Evolutionary conservation across 176 grass and related monocot genomes (phyloP), one percentile per base, ranked within the genome.

Genomic region (Aegilops longissima): DNA sequence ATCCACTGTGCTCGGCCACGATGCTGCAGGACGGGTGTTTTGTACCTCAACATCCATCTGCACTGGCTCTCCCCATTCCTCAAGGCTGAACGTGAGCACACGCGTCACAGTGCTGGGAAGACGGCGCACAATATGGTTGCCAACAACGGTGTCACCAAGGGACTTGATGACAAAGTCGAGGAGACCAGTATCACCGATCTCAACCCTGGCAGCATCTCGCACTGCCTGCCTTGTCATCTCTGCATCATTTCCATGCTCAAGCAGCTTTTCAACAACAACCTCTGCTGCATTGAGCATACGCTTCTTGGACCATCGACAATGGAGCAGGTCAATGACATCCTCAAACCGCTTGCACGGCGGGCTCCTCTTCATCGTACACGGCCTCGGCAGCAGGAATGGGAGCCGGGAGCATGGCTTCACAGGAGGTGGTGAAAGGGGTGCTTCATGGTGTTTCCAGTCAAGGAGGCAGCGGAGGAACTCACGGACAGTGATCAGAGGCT

Each of bases 111-210:
- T 88, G 9, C 94, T 81, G 20, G 87, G 90, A 5, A 88, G 71
- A 66, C 97, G 94, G 73, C 89, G 90, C 63, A 98, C 92, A 51
- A 93, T 61, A 70, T 91, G 87, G 29, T 72, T 84, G 33, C 86
- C 90, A 65, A 96, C 94, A 73, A 95, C 54, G 54, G 91, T 95
- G 80, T 94, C 76, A 27, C 85, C 91, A 61, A 98, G 56, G 80
- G 94, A 96, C 82, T 98, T 98, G 84, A 96, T 88, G 71, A 98
- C 97, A 9, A 96, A 98, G 71, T 98, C 96, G 24, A 96, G 90
- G 51, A 98, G 92, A 78, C 97, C 97, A 56, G 94, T 98, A 63
- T 98, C 97, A 1, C 97, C 97, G 5, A 98, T 98, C 34, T 74
- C 86, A 29, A 88, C 82, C 87, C 97, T 90, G 16, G 97, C 82